These are phyloP conservation scores for Lobulomyces angularis DNA, from an alignment of 192 early-diverging fungal genomes.

Conservation along the genomic window DNA sequence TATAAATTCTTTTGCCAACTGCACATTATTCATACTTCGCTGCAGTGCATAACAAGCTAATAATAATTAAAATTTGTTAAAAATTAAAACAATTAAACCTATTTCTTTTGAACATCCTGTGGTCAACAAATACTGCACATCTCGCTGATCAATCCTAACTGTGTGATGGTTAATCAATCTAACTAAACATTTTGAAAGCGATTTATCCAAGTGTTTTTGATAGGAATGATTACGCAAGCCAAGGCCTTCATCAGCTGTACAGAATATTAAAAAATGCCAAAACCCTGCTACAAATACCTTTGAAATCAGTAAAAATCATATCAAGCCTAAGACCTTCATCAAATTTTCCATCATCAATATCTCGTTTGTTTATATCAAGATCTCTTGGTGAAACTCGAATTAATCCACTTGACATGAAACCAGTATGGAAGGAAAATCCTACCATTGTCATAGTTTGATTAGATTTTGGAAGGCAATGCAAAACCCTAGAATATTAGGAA, in stretches of 20 bases:
- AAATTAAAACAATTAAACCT: no score
- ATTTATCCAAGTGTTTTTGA: conserved; percentile 17
- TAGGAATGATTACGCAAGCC: no score
- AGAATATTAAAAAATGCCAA: no score
- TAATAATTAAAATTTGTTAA: no score
- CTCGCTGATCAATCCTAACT: conserved; percentile 20
- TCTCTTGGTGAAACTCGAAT: conserved; percentile 38
- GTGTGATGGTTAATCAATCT: conserved; percentile 25
- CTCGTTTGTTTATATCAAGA: conserved; percentile 30
- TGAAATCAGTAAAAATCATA: conserved; percentile 33
- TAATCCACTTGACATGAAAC: conserved; percentile 42
- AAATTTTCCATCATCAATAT: conserved; percentile 22
- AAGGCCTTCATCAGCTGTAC: no score
- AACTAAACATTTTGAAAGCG: conserved; percentile 21
- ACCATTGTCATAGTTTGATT: conserved; percentile 33
- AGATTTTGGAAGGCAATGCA: no score
- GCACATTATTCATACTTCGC: no score
- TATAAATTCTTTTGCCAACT: no score
- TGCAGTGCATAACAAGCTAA: no score
- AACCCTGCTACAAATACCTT: conserved; percentile 3
- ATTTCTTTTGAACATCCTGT: conserved; percentile 21
- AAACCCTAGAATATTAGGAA: no score
- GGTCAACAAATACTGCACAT: conserved; percentile 20
- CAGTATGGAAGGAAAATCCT: conserved; percentile 44
- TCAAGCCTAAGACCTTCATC: conserved; percentile 27